Conservation (phyloP, 352 stramenopile species). For the Globisporangium nodosum region DNA sequence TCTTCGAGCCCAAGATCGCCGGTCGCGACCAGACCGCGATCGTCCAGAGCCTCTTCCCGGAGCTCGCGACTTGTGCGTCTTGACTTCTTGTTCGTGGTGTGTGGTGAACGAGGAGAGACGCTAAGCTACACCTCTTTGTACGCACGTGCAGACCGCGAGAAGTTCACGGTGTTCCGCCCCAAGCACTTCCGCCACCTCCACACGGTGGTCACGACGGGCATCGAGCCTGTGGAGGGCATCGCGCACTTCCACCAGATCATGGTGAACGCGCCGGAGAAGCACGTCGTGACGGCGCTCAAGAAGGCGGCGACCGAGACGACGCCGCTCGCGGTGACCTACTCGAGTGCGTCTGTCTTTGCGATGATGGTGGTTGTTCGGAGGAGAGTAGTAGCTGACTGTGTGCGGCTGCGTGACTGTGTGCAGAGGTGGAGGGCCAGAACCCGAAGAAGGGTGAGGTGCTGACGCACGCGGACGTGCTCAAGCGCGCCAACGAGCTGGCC, state of each 20-base stretch:
- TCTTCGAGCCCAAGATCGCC: slow-evolving; percentile 83
- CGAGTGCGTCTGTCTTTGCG: slow-evolving; percentile 37
- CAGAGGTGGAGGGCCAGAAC: slow-evolving; percentile 70
- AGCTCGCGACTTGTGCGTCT: slow-evolving; percentile 63
- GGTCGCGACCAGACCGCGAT: slow-evolving; percentile 71
- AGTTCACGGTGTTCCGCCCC: slow-evolving; percentile 63
- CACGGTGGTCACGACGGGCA: slow-evolving; percentile 80
- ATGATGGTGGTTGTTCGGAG: too few relatives aligned
- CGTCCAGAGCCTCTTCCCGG: slow-evolving; percentile 65
- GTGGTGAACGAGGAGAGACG: too few relatives aligned
- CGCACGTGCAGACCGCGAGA: slow-evolving; percentile 34
- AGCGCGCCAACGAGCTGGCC: slow-evolving; percentile 59
- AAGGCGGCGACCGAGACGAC: slow-evolving; percentile 68
- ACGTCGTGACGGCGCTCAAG: slow-evolving; percentile 48
- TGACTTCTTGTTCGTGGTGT: not conserved
- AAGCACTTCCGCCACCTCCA: slow-evolving; percentile 80
- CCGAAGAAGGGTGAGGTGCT: slow-evolving; percentile 77
- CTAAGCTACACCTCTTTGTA: not conserved
- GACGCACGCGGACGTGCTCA: slow-evolving; percentile 77
- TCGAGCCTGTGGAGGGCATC: slow-evolving; percentile 64
- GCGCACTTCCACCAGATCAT: slow-evolving; percentile 78
- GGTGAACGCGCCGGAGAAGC: slow-evolving; percentile 71
- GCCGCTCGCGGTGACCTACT: slow-evolving; percentile 70
- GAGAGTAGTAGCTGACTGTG: too few relatives aligned
- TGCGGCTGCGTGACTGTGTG: not conserved